A percentile compares a stretch with the other conserved stretches of the same genome.
Evolutionary conservation across 208 protist genomes (phyloP).

Genomic region (Trypanosomatidae sp.): DNA sequence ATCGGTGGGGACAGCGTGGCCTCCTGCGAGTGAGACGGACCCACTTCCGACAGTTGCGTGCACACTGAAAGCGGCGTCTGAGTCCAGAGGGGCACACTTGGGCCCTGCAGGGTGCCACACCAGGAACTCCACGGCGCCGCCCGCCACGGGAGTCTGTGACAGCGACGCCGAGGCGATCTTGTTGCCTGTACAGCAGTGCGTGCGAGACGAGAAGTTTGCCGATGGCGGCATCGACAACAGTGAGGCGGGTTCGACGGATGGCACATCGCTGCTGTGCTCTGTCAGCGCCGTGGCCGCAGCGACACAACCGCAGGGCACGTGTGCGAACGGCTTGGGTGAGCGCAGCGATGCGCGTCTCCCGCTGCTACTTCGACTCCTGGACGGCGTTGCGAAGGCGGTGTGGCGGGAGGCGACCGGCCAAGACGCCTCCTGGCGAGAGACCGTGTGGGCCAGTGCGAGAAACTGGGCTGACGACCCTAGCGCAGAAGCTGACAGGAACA

Average conservation of each 20-base stretch:
- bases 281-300: background rate
- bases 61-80: background rate
- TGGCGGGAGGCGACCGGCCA: background rate
- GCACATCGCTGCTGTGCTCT: background rate
- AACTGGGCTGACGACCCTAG: constrained; percentile 21
- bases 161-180: background rate
- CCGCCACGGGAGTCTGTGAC: background rate
- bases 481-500: constrained; percentile 9
- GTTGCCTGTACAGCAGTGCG: background rate
- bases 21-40: background rate
- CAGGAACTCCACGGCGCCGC: background rate
- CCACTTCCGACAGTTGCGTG: background rate
- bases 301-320: background rate
- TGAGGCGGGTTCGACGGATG: background rate
- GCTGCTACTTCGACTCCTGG: background rate
- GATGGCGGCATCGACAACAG: background rate
- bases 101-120: background rate
- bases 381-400: background rate
- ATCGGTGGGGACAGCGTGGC: background rate
- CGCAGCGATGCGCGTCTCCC: background rate
- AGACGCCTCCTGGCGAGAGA: background rate
- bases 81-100: background rate
- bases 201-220: background rate
- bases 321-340: constrained; percentile 18
- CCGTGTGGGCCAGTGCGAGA: background rate